phyloP scores from a whole-genome alignment of 2,329 filamentous ascomycete species.

The Ascochyta koolunga region DNA sequence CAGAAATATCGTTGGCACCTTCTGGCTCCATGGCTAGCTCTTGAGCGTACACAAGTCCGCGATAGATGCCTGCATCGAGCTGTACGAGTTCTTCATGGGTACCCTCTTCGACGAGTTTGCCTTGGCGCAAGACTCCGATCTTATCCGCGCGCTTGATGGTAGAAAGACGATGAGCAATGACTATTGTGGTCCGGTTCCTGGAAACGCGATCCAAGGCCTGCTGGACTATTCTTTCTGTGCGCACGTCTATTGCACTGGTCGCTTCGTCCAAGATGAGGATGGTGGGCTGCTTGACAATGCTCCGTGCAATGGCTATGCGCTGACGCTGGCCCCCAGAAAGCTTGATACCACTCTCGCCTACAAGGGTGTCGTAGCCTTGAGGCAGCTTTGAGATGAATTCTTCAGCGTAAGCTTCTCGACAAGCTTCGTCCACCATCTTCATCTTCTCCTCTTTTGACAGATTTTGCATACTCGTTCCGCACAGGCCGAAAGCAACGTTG shows the following conservation, averaged over 20 bases:
- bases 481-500: conserved; percentile 48
- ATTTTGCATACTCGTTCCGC: conserved; percentile 55
- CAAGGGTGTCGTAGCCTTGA: conserved; percentile 72
- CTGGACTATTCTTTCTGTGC: conserved; percentile 61
- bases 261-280: conserved; percentile 79
- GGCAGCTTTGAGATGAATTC: conserved; percentile 48
- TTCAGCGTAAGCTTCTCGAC: conserved; percentile 47
- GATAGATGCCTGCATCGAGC: conserved; percentile 67
- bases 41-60: conserved; percentile 64
- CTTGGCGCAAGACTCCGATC: conserved; percentile 77
- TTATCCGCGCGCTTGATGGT: conserved; percentile 79
- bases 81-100: conserved; percentile 74
- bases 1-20: conserved; percentile 3
- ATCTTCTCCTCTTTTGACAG: conserved; percentile 62
- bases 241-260: conserved; percentile 68
- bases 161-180: conserved; percentile 77
- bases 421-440: conserved; percentile 56
- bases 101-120: conserved; percentile 73
- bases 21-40: conserved; percentile 39
- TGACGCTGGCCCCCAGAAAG: conserved; percentile 87
- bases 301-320: conserved; percentile 75
- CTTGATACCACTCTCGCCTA: conserved; percentile 79
- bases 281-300: conserved; percentile 69
- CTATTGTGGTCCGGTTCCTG: conserved; percentile 71
- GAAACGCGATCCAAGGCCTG: conserved; percentile 65